A percentile compares a stretch with the other conserved stretches of the same genome.
Evolutionary conservation across 2,329 filamentous ascomycete species (phyloP).

Genomic region (Aspergillus luchuensis): DNA sequence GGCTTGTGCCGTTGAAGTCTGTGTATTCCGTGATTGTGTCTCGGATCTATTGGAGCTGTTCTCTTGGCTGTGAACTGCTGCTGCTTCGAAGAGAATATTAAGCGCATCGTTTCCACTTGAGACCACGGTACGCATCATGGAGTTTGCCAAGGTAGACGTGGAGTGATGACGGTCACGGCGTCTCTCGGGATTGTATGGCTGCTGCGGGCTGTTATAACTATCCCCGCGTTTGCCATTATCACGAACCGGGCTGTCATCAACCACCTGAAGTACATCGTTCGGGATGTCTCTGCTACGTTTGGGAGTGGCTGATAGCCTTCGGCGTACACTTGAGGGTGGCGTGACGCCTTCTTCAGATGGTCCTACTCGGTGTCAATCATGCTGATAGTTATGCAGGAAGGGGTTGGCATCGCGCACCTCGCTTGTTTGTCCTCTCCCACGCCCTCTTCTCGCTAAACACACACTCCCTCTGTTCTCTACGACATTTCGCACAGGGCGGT

Average conservation of each 20-base stretch:
- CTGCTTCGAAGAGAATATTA: conserved; percentile 56
- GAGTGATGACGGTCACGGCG: conserved; percentile 28
- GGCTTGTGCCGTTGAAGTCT: conserved; percentile 18
- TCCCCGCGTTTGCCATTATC: conserved; percentile 5
- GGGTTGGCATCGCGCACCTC: conserved; percentile 25
- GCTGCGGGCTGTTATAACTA: conserved; percentile 1
- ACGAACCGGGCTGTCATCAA: conserved; percentile 6
- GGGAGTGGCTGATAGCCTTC: conserved; percentile 10
- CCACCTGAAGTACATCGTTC: conserved; percentile 3
- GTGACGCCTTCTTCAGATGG: conserved; percentile 17
- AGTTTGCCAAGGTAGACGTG: conserved; percentile 35
- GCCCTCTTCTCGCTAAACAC: conserved; percentile 49
- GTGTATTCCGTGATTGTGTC: conserved; percentile 23
- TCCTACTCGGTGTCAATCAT: conserved; percentile 9
- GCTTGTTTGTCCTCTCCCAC: conserved; percentile 43
- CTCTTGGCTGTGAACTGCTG: conserved; percentile 44
- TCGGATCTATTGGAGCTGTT: conserved; percentile 35
- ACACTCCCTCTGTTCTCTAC: conserved; percentile 54
- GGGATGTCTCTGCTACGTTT: background rate
- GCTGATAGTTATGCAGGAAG: background rate
- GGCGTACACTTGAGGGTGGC: conserved; percentile 8
- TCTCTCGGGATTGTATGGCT: conserved; percentile 6
- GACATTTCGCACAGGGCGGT: conserved; percentile 52
- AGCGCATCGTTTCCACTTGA: conserved; percentile 57
- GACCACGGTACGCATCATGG: conserved; percentile 51